Base-by-base conservation (phyloP, 2,329 filamentous ascomycete genomes). In the Chrysosporium keratinophilum region DNA sequence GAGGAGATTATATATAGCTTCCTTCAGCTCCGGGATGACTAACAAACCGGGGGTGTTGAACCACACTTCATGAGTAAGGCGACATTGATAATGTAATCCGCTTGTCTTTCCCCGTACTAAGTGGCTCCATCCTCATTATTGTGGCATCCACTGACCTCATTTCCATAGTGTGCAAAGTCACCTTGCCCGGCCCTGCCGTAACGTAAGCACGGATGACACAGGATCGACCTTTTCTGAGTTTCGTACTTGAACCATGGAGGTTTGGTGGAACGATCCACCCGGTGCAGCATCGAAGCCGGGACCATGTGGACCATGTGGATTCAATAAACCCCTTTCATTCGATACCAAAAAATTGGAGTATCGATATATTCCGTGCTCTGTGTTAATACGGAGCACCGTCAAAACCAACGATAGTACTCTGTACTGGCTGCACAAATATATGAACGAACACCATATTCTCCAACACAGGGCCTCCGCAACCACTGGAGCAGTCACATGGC, bases 221-320 rank as follows among this genome's bases (percentile, higher is more conserved):
- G 31, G 41, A 41, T 41, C 3, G 15, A 28, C n/a, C n/a, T 10
- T 40, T 7, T 35, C 40, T 28, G 23, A 28, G 23, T 28, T 28
- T 28, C 23, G 23, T 28, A 7, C 7, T 28, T 28, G 23, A 28
- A 7, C 23, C 23, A 28, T 7, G 37, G 50, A 19, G 39, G 50
- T 6, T 28, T 31, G 14, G 41, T 52, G 50, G 46, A 46, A 52
- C 50, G 50, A 52, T 52, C 50, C 50, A 52, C 50, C 40, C 50
- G 40, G 44, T 20, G 23, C 19, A 51, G 39, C 49, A 33, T n/a
- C 49, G 40, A 31, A 41, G 28, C 48, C 39, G 33, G 34, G 15
- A 17, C 41, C 14, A 10, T 43, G 49, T 43, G 49, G 49, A n/a
- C 37, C 39, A 10, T n/a, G 44, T 44, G 40, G 15, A 15, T 23